Evolutionary conservation across 768 basidiomycete species (phyloP).

Genomic region (Hypholoma sublateritium): DNA sequence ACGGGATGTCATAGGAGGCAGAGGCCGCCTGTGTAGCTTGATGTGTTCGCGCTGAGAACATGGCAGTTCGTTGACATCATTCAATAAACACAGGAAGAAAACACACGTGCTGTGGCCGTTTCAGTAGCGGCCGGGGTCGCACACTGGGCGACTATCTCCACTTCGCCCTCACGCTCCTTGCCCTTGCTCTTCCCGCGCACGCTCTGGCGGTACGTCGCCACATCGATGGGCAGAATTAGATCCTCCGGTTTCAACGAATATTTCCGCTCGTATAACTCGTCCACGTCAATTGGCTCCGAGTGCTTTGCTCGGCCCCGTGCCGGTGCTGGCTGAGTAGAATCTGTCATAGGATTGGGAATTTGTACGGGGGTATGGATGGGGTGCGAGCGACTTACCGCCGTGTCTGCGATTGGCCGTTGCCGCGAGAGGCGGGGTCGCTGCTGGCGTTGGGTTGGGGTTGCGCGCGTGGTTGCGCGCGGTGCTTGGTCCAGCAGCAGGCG

Average conservation of each 20-base stretch:
- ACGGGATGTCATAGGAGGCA: too few relatives aligned
- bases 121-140: too few relatives aligned
- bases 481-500: not conserved
- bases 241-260: slow-evolving; percentile 9
- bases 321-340: not conserved
- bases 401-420: too few relatives aligned
- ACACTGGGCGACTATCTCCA: not conserved
- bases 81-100: too few relatives aligned
- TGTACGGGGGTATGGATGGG: too few relatives aligned
- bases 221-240: slow-evolving; percentile 8
- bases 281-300: slow-evolving; percentile 8
- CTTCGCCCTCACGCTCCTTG: slow-evolving; percentile 1
- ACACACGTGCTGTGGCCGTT: too few relatives aligned
- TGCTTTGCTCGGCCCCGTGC: not conserved
- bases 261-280: slow-evolving; percentile 4
- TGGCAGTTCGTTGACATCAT: too few relatives aligned
- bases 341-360: too few relatives aligned
- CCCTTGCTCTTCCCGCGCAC: slow-evolving; percentile 1
- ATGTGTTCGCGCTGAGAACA: too few relatives aligned
- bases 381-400: too few relatives aligned
- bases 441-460: not conserved
- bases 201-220: slow-evolving; percentile 7
- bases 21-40: too few relatives aligned
- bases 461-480: not conserved
- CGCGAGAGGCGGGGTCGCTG: not conserved